Conservation (phyloP, 2,329 filamentous ascomycete genomes). For the Colletotrichum viniferum region DNA sequence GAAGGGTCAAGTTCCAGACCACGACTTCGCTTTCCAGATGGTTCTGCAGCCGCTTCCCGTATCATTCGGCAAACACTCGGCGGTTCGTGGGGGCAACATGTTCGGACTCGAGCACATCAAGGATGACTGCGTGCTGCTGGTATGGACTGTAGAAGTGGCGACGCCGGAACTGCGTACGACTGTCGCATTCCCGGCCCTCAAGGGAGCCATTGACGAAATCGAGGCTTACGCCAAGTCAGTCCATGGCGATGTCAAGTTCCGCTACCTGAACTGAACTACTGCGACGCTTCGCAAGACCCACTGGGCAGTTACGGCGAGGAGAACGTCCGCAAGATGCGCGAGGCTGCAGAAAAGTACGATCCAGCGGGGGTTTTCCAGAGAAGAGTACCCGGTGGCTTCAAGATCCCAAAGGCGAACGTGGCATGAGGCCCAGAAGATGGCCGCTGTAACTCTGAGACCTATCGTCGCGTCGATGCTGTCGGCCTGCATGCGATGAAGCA, state of each 20-base stretch:
- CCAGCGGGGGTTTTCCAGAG: neutral
- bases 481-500: neutral
- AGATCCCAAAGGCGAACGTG: neutral
- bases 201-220: neutral
- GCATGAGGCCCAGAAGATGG: neutral
- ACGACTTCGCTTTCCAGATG: neutral
- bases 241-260: neutral
- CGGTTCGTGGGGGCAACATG: neutral
- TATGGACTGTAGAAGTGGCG: neutral
- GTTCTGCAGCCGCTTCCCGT: neutral
- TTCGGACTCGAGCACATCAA: constrained; percentile 15
- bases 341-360: constrained; percentile 20
- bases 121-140: neutral
- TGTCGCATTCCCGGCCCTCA: neutral
- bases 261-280: constrained; percentile 21
- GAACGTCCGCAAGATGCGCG: constrained; percentile 25
- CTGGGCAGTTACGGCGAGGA: constrained; percentile 25
- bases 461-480: neutral
- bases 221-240: neutral
- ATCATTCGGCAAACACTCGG: neutral
- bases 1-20: neutral
- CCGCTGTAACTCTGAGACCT: neutral
- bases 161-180: neutral
- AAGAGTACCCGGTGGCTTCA: neutral
- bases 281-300: constrained; percentile 23